phyloP scores from a whole-genome alignment of 495 filamentous ascomycete species.

The Alectoria sarmentosa region DNA sequence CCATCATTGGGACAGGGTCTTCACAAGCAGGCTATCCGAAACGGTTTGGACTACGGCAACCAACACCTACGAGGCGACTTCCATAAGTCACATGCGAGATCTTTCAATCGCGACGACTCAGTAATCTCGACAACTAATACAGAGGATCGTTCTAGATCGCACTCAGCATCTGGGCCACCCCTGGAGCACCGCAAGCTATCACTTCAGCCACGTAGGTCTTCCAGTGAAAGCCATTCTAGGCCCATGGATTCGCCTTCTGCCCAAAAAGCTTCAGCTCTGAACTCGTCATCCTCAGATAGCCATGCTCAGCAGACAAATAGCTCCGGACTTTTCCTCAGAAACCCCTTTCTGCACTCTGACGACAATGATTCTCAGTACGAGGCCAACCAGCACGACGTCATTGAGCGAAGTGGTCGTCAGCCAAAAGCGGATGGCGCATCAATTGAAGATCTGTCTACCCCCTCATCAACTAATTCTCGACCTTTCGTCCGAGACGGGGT shows the following conservation, averaged over 20 bases:
- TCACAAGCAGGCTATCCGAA: neutral
- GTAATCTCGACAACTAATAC: neutral
- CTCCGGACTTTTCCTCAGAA: slow-evolving; percentile 8
- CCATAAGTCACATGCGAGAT: neutral
- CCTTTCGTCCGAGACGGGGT: slow-evolving; percentile 1
- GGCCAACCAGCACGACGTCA: neutral
- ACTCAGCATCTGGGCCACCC: neutral
- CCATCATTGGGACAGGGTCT: neutral
- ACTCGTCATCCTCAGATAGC: neutral
- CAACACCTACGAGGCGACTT: neutral
- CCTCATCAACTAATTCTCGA: neutral
- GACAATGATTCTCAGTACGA: neutral
- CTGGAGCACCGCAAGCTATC: neutral
- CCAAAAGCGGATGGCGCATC: neutral
- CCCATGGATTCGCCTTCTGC: neutral
- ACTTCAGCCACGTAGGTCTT: slow-evolving; percentile 10
- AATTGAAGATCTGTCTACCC: neutral
- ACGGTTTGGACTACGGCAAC: neutral
- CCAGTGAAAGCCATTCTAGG: slow-evolving; percentile 11
- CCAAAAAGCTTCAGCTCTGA: neutral
- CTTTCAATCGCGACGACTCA: neutral
- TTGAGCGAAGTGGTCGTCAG: slow-evolving; percentile 1
- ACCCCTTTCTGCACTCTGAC: neutral
- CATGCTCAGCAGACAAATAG: neutral
- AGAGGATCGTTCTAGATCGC: neutral